These are phyloP conservation scores for Helotiales sp. DNA, from an alignment of 2,329 filamentous ascomycete species.

Conservation along the genomic window DNA sequence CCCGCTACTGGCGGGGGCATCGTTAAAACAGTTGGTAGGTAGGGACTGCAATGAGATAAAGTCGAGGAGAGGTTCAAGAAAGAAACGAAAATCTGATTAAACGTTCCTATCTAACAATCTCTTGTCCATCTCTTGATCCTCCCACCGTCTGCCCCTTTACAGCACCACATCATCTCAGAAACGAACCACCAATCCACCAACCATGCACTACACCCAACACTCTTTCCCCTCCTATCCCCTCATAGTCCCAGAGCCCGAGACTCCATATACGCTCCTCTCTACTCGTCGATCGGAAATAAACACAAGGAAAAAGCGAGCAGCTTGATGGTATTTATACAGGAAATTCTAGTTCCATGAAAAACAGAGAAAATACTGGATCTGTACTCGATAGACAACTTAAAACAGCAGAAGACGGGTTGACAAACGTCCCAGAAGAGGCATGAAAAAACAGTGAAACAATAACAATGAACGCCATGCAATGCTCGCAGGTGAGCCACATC, in stretches of 20 bases:
- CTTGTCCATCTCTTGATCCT: not conserved
- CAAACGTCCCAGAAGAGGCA: not conserved
- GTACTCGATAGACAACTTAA: not conserved
- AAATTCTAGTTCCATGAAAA: not conserved
- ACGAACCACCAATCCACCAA: conserved; percentile 16
- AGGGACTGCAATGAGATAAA: no score
- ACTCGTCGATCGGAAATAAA: not conserved
- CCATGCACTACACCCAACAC: not conserved
- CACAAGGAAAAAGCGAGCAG: conserved; percentile 12
- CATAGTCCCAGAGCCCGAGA: not conserved
- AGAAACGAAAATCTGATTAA: conserved; percentile 34
- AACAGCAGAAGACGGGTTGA: not conserved
- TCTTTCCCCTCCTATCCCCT: not conserved
- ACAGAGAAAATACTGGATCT: not conserved
- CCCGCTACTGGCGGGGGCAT: no score
- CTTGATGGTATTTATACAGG: conserved; percentile 11
- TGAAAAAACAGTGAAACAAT: not conserved
- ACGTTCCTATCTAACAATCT: conserved; percentile 31
- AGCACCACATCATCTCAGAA: conserved; percentile 16
- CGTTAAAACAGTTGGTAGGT: no score
- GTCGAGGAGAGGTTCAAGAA: not conserved
- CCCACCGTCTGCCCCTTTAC: not conserved
- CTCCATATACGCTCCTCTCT: not conserved
- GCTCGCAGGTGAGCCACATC: not conserved
- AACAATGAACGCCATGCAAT: conserved; percentile 10